phyloP scores from a whole-genome alignment of 768 basidiomycete species.

The Hericium coralloides region DNA sequence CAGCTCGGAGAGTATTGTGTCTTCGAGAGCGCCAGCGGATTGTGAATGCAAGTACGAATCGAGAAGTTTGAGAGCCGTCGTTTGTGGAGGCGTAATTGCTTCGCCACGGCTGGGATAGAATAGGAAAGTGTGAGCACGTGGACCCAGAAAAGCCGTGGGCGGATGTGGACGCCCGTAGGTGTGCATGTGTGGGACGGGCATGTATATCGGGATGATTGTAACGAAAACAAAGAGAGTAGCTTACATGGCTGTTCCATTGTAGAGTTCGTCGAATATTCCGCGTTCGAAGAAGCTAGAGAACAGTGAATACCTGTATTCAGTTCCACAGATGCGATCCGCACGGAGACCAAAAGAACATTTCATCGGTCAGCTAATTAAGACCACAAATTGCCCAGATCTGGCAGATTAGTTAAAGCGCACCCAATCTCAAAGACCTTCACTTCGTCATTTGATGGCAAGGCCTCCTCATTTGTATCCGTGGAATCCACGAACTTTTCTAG shows the following conservation, averaged over 20 bases:
- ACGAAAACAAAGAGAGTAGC: not conserved
- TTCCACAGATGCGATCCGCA: not conserved
- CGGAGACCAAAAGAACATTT: not conserved
- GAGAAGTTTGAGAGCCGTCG: slow-evolving; percentile 76
- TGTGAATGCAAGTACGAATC: slow-evolving; percentile 72
- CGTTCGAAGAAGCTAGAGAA: slow-evolving; percentile 11
- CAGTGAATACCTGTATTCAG: slow-evolving; percentile 4
- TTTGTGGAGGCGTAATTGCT: slow-evolving; percentile 77
- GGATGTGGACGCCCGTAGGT: not conserved
- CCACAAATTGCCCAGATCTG: slow-evolving; percentile 7
- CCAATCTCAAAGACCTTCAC: slow-evolving; percentile 71
- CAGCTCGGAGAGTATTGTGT: not conserved
- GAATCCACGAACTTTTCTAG: slow-evolving; percentile 66
- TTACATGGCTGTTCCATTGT: slow-evolving; percentile 9
- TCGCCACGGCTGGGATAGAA: slow-evolving; percentile 45
- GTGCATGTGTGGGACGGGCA: not conserved
- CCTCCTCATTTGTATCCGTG: slow-evolving; percentile 52
- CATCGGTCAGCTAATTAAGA: not conserved
- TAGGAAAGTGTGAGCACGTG: not conserved
- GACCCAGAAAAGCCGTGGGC: not conserved
- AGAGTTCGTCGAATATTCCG: slow-evolving; percentile 11
- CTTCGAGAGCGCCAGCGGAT: slow-evolving; percentile 12
- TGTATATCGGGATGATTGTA: not conserved
- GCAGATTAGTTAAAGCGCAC: slow-evolving; percentile 28
- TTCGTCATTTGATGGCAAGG: not conserved